Conservation (phyloP, 331 rosid genomes). For the Malus hybrid region DNA sequence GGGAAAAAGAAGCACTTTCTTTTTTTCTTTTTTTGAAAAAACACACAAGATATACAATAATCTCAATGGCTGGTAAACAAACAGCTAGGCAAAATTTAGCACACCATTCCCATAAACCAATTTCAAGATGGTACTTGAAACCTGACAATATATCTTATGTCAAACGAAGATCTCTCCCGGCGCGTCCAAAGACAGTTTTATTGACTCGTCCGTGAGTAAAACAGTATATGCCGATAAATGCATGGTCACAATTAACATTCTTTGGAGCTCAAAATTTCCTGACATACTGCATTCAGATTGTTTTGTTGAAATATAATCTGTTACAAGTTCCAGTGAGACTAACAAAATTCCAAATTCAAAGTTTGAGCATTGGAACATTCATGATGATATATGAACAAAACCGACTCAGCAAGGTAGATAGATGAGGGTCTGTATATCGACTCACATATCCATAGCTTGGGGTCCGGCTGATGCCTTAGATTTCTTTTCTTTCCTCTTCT, state of each 20-base stretch:
- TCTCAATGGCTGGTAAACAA: background rate
- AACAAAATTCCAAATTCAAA: background rate
- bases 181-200: background rate
- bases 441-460: conserved; percentile 37
- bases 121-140: background rate
- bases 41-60: background rate
- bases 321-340: background rate
- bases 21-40: too few relatives aligned
- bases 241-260: background rate
- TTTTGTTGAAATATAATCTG: background rate
- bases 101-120: background rate
- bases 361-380: conserved; percentile 4
- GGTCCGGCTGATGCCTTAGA: conserved; percentile 25
- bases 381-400: background rate
- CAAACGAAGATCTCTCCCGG: background rate
- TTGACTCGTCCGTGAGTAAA: background rate
- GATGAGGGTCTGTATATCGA: background rate
- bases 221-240: background rate
- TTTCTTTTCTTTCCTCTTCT: conserved; percentile 51
- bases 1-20: background rate
- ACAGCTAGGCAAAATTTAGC: background rate
- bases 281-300: too few relatives aligned
- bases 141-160: background rate
- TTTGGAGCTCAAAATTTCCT: too few relatives aligned
- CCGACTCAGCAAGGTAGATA: background rate